phyloP scores from a whole-genome alignment of 2,329 filamentous ascomycete species.

The Leptoxyphium fumago region DNA sequence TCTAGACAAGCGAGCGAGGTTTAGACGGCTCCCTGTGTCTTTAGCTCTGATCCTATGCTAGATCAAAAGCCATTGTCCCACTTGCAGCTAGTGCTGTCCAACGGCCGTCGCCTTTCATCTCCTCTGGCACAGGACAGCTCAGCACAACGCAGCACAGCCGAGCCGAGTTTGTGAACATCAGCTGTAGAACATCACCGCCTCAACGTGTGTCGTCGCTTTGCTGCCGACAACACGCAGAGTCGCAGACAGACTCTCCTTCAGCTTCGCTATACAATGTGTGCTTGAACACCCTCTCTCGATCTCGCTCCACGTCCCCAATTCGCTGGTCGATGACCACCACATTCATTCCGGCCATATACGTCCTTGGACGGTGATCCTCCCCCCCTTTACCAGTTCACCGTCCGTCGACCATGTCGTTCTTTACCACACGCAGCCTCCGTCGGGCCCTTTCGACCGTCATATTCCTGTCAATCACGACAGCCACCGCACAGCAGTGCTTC shows the following conservation, averaged over 20 bases:
- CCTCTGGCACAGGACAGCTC: background rate
- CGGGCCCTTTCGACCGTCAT: constrained; percentile 3
- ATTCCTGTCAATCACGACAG: constrained; percentile 1
- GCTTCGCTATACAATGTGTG: too few relatives aligned
- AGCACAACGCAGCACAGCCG: too few relatives aligned
- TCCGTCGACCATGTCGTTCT: constrained; percentile 2
- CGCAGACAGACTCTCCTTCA: too few relatives aligned
- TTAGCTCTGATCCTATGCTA: too few relatives aligned
- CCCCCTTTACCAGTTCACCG: background rate
- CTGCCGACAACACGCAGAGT: too few relatives aligned
- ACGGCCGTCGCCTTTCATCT: background rate
- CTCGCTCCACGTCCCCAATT: too few relatives aligned
- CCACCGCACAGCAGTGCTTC: constrained; percentile 3
- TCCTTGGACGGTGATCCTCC: background rate
- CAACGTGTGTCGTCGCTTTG: too few relatives aligned
- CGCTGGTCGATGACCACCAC: background rate
- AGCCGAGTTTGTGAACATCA: too few relatives aligned
- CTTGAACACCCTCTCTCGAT: too few relatives aligned
- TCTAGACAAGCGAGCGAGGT: background rate
- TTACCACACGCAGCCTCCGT: constrained; percentile 3
- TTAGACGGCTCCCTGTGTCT: background rate
- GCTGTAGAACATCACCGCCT: too few relatives aligned
- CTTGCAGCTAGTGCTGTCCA: background rate
- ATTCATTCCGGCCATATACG: background rate
- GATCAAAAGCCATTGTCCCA: background rate